Evolutionary conservation across 208 protist genomes (phyloP).

Genomic region (Trypanosoma cruzi): DNA sequence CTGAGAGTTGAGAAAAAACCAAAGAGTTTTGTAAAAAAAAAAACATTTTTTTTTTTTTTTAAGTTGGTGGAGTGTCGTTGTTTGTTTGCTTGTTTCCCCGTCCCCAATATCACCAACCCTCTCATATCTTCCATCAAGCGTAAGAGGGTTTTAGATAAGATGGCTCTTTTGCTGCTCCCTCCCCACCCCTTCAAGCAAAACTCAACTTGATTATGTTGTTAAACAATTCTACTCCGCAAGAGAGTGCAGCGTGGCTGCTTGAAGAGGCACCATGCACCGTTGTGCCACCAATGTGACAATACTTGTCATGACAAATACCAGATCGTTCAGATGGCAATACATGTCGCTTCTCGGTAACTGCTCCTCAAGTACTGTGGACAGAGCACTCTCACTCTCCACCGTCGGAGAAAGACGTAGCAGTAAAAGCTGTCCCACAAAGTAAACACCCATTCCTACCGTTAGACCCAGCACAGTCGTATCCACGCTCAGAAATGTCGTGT

Average conservation of each 20-base stretch:
- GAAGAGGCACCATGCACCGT: constrained; percentile 30
- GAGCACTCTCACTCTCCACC: constrained; percentile 27
- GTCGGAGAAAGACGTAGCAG: constrained; percentile 59
- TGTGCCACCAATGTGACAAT: constrained; percentile 39
- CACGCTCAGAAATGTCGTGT: constrained; percentile 53
- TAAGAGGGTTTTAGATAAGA: too few species aligned
- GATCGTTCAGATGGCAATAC: constrained; percentile 54
- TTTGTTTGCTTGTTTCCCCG: too few species aligned
- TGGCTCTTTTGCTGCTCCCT: too few species aligned
- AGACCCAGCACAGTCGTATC: constrained; percentile 66
- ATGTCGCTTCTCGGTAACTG: constrained; percentile 13
- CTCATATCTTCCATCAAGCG: too few species aligned
- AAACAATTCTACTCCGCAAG: constrained; percentile 12
- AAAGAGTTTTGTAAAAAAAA: too few species aligned
- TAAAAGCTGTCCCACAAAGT: constrained; percentile 77
- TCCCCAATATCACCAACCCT: too few species aligned
- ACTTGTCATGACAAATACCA: constrained; percentile 56
- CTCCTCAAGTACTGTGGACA: constrained; percentile 14
- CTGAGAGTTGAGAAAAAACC: too few species aligned
- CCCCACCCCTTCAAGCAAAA: neutral
- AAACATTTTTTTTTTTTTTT: too few species aligned
- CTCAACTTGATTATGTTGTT: too few species aligned
- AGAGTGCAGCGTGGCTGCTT: neutral
- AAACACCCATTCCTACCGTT: constrained; percentile 66
- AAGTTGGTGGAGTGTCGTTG: too few species aligned